Evolutionary conservation across 495 filamentous ascomycete genomes (phyloP).

Genomic region (Acidiella bohemica): DNA sequence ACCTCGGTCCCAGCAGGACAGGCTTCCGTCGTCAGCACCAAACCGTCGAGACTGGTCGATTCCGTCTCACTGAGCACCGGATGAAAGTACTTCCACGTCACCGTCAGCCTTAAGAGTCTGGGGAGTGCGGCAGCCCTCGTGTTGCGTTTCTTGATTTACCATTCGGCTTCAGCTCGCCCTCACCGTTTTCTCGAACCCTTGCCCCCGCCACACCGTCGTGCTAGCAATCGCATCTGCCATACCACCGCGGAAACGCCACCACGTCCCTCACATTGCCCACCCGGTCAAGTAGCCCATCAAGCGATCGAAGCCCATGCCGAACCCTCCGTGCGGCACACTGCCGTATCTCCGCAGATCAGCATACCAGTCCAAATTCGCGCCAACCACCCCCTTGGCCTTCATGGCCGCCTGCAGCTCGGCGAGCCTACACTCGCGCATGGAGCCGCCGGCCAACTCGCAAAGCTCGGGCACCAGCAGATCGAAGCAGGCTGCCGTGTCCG

Average conservation of each 20-base stretch:
- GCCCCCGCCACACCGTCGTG: too few species aligned
- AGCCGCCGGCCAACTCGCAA: constrained; percentile 84
- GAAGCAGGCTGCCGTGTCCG: constrained; percentile 76
- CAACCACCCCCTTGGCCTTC: constrained; percentile 40
- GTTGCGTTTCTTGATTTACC: too few species aligned
- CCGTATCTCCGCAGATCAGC: constrained; percentile 89
- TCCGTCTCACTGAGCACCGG: too few species aligned
- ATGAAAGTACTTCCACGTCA: too few species aligned
- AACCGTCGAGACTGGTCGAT: too few species aligned
- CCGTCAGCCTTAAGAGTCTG: too few species aligned
- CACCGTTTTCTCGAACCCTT: too few species aligned
- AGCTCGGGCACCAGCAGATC: constrained; percentile 83
- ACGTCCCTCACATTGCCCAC: constrained; percentile 75
- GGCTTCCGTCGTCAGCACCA: too few species aligned
- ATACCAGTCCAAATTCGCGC: constrained; percentile 65
- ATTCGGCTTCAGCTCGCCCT: too few species aligned
- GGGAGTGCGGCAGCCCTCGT: too few species aligned
- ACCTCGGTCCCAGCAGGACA: too few species aligned
- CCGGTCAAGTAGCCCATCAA: constrained; percentile 76
- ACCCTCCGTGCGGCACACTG: constrained; percentile 88
- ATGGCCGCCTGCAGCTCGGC: constrained; percentile 58
- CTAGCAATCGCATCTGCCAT: constrained; percentile 88
- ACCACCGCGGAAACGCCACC: constrained; percentile 79
- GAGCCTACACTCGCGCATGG: constrained; percentile 80
- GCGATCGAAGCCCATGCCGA: constrained; percentile 87